Evolutionary conservation across 2,329 filamentous ascomycete species (phyloP).

Genomic region (Fusarium papillatum): DNA sequence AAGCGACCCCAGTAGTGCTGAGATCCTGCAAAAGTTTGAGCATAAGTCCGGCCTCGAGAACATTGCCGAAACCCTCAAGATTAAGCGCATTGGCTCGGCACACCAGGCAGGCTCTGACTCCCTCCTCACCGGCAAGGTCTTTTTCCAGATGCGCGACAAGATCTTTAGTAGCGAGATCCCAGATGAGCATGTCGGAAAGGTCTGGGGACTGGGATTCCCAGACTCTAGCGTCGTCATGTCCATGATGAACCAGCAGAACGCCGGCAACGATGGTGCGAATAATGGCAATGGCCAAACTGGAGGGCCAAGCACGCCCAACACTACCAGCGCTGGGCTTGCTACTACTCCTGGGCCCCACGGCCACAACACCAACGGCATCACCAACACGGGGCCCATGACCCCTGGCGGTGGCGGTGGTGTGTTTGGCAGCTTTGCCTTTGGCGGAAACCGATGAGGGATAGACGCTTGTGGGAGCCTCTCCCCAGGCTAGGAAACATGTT

Average conservation of each 20-base stretch:
- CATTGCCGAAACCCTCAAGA: conserved; percentile 92
- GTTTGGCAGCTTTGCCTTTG: conserved; percentile 80
- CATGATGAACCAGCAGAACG: conserved; percentile 52
- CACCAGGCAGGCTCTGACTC: conserved; percentile 97
- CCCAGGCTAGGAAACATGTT: conserved; percentile 21
- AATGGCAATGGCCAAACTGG: conserved; percentile 56
- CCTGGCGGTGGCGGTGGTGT: conserved; percentile 81
- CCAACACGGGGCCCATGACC: conserved; percentile 79
- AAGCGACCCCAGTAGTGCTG: conserved; percentile 73
- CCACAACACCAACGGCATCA: conserved; percentile 69
- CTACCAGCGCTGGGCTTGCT: conserved; percentile 65
- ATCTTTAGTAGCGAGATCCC: conserved; percentile 89
- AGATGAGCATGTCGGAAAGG: conserved; percentile 87
- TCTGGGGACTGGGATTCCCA: conserved; percentile 90
- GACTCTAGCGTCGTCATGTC: conserved; percentile 63
- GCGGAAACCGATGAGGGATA: conserved; percentile 51
- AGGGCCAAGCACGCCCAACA: conserved; percentile 77
- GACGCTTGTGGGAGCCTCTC: not conserved
- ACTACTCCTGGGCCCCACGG: conserved; percentile 63
- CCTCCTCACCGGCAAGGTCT: conserved; percentile 92
- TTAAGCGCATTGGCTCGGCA: conserved; percentile 87
- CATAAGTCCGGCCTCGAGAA: conserved; percentile 94
- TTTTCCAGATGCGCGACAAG: conserved; percentile 91
- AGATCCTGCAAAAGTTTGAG: conserved; percentile 87
- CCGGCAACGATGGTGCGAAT: conserved; percentile 44